Evolutionary conservation across 2,329 filamentous ascomycete species (phyloP), one percentile per base, ranked within the genome.

Genomic region (Alternaria sp.): DNA sequence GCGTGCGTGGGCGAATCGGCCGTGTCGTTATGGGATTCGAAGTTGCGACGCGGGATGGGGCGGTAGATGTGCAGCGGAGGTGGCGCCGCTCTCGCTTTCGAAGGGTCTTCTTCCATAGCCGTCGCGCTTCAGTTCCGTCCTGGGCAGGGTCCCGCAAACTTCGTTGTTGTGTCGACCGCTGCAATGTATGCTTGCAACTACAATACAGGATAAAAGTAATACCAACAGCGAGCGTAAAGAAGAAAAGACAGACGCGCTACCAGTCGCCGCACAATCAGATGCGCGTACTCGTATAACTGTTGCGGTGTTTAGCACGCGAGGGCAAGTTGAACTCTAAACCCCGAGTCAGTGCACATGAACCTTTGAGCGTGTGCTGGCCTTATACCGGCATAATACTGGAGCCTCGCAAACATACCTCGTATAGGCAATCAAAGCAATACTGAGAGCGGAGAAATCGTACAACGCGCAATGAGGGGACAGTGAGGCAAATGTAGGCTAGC

Each of bases 11-110:
- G 71, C 25, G 75, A 74, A 59, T 78, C 76, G 20, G 70, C 67
- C 4, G 74, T 67, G 50, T 74, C 68, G 56, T 65, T 68, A 43
- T 60, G 63, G 5, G 57, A 45, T 23, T 68, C 69, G 65, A 80
- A 80, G 44, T 73, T 75, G 43, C 79, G 78, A 33, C 78, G 78
- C 10, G 79, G 78, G 9, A 78, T 73, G n/a, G 80, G 80, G 28
- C 78, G 76, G 64, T 80, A 70, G 43, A 81, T 77, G 61, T 78
- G 78, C 44, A 73, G 72, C 59, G 69, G 68, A 47, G 65, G 64
- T 60, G 71, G 71, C 44, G 63, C 59, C 45, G 74, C 66, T 49
- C 69, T 66, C 41, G 71, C 63, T 53, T 71, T 67, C 26, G 70
- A 71, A 64, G 70, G 61, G 66, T 78, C 71, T 51, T 76, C 75